A percentile compares a stretch with the other conserved stretches of the same genome.
phyloP scores from a whole-genome alignment of 305 asterid species.

The Solanum hybrid region DNA sequence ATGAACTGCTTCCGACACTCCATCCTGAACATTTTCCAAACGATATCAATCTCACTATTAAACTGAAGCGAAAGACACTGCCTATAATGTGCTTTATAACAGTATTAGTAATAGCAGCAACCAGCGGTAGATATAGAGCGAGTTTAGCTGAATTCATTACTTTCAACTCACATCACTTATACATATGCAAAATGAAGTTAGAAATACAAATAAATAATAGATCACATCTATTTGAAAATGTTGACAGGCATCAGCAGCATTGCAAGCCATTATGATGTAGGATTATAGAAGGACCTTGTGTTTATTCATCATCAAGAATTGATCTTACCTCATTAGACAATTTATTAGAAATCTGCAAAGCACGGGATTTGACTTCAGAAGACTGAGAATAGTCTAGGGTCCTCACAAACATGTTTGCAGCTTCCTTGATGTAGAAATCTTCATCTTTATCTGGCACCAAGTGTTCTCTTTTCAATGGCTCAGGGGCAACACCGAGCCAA shows the following conservation, averaged over 20 bases:
- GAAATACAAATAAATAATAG: not conserved
- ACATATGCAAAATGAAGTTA: not conserved
- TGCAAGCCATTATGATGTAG: not conserved
- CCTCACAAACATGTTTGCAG: constrained; percentile 41
- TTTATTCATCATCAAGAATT: not conserved
- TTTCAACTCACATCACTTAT: not conserved
- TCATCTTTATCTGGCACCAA: constrained; percentile 57
- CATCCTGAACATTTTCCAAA: constrained; percentile 45
- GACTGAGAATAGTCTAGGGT: constrained; percentile 46
- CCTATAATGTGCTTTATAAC: not conserved
- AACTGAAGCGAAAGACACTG: constrained; percentile 1
- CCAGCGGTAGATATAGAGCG: not conserved
- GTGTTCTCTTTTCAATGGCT: constrained; percentile 49
- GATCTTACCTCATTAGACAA: constrained; percentile 55
- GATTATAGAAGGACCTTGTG: not conserved
- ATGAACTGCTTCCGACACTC: constrained; percentile 62
- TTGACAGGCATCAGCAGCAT: not conserved
- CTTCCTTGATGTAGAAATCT: constrained; percentile 33
- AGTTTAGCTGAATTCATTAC: not conserved
- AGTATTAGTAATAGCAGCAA: not conserved
- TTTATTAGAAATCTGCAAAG: constrained; percentile 46
- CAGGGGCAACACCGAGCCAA: constrained; percentile 93
- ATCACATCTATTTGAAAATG: not conserved
- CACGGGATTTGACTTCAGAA: constrained; percentile 41
- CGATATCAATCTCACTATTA: not conserved